Conservation (phyloP, 768 basidiomycete genomes). For the Lepiota venenata region DNA sequence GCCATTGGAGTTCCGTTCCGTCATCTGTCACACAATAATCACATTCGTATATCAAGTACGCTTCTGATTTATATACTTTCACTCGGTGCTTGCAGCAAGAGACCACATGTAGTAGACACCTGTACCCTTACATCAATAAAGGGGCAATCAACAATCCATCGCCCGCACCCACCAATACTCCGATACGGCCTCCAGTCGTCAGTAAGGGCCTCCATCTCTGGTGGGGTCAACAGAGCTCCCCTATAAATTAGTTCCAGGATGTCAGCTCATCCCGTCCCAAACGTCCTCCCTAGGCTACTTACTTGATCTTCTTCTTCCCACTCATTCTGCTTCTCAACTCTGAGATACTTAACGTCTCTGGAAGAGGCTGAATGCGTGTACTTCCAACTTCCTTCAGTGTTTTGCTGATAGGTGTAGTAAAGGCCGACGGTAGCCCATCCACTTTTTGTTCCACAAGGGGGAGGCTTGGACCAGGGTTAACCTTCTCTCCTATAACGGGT, state of each 20-base stretch:
- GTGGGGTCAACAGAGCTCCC: constrained; percentile 70
- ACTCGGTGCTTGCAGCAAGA: constrained; percentile 43
- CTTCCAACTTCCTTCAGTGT: constrained; percentile 38
- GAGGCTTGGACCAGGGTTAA: constrained; percentile 9
- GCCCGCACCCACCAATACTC: constrained; percentile 56
- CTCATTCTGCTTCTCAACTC: constrained; percentile 57
- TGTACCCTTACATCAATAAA: constrained; percentile 20
- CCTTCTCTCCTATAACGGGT: constrained; percentile 20
- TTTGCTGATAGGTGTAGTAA: constrained; percentile 67
- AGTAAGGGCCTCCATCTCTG: constrained; percentile 80
- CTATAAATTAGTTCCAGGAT: constrained; percentile 29
- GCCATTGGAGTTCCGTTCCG: constrained; percentile 8
- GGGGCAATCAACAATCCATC: constrained; percentile 1
- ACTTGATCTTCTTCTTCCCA: constrained; percentile 76
- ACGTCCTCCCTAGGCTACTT: constrained; percentile 21
- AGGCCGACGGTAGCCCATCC: constrained; percentile 43
- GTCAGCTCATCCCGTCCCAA: constrained; percentile 9
- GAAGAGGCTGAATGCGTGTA: constrained; percentile 37
- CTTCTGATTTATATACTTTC: neutral
- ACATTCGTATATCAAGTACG: neutral
- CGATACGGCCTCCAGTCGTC: constrained; percentile 79
- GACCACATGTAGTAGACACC: constrained; percentile 91
- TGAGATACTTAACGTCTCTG: constrained; percentile 54
- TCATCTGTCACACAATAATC: neutral
- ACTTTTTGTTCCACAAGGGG: constrained; percentile 2